Conservation (phyloP, 176 grass and related monocot genomes). For the Cenchrus americanus region DNA sequence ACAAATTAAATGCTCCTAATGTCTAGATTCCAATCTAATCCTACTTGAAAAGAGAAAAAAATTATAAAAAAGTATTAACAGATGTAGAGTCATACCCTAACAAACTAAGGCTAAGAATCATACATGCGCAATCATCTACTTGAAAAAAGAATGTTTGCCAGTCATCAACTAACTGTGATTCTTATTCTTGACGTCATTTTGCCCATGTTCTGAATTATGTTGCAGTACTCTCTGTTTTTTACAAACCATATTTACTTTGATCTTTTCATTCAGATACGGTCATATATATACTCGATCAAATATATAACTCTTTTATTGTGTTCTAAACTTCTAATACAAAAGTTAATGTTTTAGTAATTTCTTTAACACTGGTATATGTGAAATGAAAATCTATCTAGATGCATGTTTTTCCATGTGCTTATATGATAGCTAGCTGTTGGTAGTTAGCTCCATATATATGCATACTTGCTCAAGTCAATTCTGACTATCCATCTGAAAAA, state of each 20-base stretch:
- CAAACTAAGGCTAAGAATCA: constrained; percentile 10
- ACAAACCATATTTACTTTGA: background rate
- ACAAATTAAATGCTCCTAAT: background rate
- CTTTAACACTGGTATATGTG: background rate
- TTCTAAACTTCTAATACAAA: background rate
- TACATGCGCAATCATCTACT: background rate
- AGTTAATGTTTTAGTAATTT: background rate
- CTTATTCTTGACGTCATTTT: background rate
- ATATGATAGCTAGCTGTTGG: background rate
- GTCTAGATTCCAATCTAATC: background rate
- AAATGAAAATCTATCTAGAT: background rate
- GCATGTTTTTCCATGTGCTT: background rate
- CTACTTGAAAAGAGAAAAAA: background rate
- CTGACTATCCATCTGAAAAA: background rate
- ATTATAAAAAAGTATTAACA: background rate
- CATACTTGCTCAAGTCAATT: background rate
- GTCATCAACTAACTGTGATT: background rate
- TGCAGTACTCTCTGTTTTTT: background rate
- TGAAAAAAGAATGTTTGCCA: background rate
- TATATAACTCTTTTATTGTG: background rate
- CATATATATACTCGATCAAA: background rate
- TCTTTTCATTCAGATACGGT: background rate
- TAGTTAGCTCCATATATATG: background rate
- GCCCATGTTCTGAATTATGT: background rate
- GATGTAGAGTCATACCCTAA: background rate